These are phyloP conservation scores for Maudiozyma serrabonitensis DNA, from an alignment of 805 yeast genomes.

Conservation along the genomic window DNA sequence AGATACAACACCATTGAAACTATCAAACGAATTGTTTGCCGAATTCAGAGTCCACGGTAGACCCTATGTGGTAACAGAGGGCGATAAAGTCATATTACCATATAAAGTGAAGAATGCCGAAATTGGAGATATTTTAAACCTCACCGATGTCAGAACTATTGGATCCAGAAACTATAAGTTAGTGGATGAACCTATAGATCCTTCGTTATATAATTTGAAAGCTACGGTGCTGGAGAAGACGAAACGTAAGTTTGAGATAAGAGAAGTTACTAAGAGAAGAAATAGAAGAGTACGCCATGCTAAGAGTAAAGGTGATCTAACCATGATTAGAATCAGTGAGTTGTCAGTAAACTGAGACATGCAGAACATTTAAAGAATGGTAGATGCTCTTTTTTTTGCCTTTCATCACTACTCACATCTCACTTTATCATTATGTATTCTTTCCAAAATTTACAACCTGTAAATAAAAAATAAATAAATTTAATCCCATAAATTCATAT, in stretches of 20 bases:
- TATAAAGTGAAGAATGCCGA: conserved; percentile 64
- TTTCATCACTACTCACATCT: neutral
- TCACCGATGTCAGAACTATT: conserved; percentile 67
- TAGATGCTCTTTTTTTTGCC: no score
- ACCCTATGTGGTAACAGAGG: conserved; percentile 82
- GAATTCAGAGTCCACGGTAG: conserved; percentile 70
- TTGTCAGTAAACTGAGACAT: conserved; percentile 39
- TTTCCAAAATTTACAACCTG: no score
- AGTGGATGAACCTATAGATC: conserved; percentile 45
- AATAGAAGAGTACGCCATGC: conserved; percentile 64
- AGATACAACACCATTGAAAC: conserved; percentile 54
- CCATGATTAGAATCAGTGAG: conserved; percentile 70
- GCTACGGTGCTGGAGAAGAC: conserved; percentile 86
- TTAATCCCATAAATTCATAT: no score
- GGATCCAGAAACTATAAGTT: conserved; percentile 80
- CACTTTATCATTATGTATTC: no score
- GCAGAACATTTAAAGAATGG: no score
- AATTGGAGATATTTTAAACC: conserved; percentile 71
- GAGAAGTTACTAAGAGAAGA: conserved; percentile 72
- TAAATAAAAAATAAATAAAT: no score
- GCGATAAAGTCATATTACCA: conserved; percentile 77
- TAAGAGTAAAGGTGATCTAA: conserved; percentile 58
- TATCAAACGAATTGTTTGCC: conserved; percentile 68
- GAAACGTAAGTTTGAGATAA: conserved; percentile 62
- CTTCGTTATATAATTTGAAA: conserved; percentile 45